Conservation (phyloP, 208 protist genomes). For the Trypanosoma theileri region DNA sequence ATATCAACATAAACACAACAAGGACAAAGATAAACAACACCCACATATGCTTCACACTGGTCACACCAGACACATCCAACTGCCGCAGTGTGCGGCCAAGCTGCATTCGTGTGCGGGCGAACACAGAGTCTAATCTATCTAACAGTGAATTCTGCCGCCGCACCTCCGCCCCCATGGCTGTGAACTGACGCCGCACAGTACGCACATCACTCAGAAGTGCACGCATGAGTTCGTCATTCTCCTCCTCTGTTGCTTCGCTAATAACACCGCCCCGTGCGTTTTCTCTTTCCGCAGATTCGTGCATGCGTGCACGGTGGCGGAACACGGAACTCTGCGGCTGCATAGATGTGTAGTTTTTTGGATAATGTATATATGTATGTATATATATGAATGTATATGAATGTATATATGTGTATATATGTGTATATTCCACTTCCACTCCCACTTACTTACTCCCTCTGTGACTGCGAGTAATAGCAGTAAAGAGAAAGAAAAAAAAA, state of each 20-base stretch:
- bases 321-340: slow-evolving; percentile 72
- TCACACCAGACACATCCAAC: slow-evolving; percentile 37
- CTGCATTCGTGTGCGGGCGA: slow-evolving; percentile 38
- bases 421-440: not conserved
- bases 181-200: slow-evolving; percentile 41
- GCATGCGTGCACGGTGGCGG: slow-evolving; percentile 30
- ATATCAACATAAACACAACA: slow-evolving; percentile 47
- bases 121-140: slow-evolving; percentile 40
- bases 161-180: slow-evolving; percentile 64
- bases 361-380: not conserved
- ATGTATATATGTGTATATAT: not conserved
- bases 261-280: slow-evolving; percentile 1
- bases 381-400: not conserved
- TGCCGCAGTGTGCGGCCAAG: slow-evolving; percentile 56
- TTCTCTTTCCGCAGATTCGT: slow-evolving; percentile 9
- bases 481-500: too few species aligned
- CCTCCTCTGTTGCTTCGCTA: slow-evolving; percentile 35
- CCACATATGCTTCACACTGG: slow-evolving; percentile 75
- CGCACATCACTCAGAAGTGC: slow-evolving; percentile 70
- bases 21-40: slow-evolving; percentile 78
- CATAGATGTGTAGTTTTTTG: slow-evolving; percentile 21
- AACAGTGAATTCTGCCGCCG: slow-evolving; percentile 71
- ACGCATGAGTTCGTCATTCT: slow-evolving; percentile 77
- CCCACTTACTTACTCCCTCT: too few species aligned
- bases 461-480: too few species aligned